A percentile compares a stretch with the other conserved stretches of the same genome.
These are phyloP conservation scores for Mucor piriformis DNA, from an alignment of 371 early-diverging fungal genomes.

Conservation along the genomic window DNA sequence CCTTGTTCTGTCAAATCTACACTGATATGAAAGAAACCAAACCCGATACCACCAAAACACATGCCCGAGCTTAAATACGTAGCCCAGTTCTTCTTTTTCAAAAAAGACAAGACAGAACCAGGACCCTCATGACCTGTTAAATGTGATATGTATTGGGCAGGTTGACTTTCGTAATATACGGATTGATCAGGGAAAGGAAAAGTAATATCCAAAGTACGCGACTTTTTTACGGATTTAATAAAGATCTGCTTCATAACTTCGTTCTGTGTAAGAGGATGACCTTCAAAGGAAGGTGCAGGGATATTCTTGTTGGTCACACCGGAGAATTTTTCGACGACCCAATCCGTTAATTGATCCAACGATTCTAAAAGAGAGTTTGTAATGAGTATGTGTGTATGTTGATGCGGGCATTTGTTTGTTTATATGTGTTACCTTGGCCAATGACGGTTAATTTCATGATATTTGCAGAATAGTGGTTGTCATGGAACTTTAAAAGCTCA, in stretches of 20 bases:
- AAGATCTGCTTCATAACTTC: slow-evolving; percentile 70
- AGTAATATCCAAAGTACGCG: slow-evolving; percentile 69
- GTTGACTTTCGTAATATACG: slow-evolving; percentile 61
- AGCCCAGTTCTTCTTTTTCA: slow-evolving; percentile 91
- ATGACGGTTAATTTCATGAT: slow-evolving; percentile 92
- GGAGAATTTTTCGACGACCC: slow-evolving; percentile 82
- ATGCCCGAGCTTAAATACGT: slow-evolving; percentile 70
- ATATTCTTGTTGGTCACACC: slow-evolving; percentile 70
- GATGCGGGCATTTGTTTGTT: neutral
- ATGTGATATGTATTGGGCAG: slow-evolving; percentile 69
- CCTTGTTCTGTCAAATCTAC: slow-evolving; percentile 84
- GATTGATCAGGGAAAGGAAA: slow-evolving; percentile 86
- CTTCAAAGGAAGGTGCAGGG: slow-evolving; percentile 61
- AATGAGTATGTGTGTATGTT: neutral
- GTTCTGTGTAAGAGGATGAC: slow-evolving; percentile 72
- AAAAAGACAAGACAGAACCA: slow-evolving; percentile 81
- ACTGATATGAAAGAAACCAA: slow-evolving; percentile 81
- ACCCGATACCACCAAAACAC: slow-evolving; percentile 70
- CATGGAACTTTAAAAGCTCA: slow-evolving; percentile 84
- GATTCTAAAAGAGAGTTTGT: slow-evolving; percentile 57
- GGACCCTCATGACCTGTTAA: slow-evolving; percentile 83
- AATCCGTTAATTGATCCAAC: slow-evolving; percentile 74
- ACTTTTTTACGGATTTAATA: slow-evolving; percentile 82
- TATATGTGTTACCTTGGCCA: slow-evolving; percentile 70
- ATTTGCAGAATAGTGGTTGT: slow-evolving; percentile 90